Base-by-base conservation (phyloP, 306 rosid genomes). In the Casuarina glauca region DNA sequence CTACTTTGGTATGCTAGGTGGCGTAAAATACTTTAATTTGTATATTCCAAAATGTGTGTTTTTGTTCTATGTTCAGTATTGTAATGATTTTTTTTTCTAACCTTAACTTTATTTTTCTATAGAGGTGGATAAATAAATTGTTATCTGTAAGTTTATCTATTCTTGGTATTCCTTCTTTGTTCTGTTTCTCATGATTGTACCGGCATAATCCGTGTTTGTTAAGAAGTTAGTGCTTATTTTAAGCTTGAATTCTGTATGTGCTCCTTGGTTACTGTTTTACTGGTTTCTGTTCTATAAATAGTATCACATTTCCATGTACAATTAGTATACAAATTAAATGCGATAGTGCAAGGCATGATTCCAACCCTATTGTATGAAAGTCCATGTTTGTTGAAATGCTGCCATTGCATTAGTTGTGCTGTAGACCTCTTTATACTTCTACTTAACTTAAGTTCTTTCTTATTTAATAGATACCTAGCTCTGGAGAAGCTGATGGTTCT, bases 1-100 rank as follows among this genome's bases (percentile, higher is more conserved):
- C 98, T 76, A 92, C 97, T 78, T 88, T 94, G 98, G 97, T 92
- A 86, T 79, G 90, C 41, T 44, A 60, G 60, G n/a, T 64, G 48
- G 80, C 82, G 61, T 75, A 60, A 41, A 20, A 78, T 53, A 72
- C 69, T 78, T 55, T 82, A 51, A 70, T 75, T 63, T 15, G 46
- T 43, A 52, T 52, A 60, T 73, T 55, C 6, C 9, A 3, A 20
- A 69, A 83, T 81, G 52, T 74, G 16, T 74, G 71, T 77, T 63
- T 26, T 55, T 43, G 71, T 58, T 72, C 46, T 50, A 11, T 64
- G 72, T 79, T 82, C 9, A 12, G 50, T 17, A 41, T 41, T 51
- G 71, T 19, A 67, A 16, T 43, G 17, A 19, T 7, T 41, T 9
- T 42, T 15, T 5, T 67, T 42, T n/a, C 16, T 2, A 41, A 42